Evolutionary conservation across 352 stramenopile genomes (phyloP).

Genomic region (Globisporangium megalacanthum): DNA sequence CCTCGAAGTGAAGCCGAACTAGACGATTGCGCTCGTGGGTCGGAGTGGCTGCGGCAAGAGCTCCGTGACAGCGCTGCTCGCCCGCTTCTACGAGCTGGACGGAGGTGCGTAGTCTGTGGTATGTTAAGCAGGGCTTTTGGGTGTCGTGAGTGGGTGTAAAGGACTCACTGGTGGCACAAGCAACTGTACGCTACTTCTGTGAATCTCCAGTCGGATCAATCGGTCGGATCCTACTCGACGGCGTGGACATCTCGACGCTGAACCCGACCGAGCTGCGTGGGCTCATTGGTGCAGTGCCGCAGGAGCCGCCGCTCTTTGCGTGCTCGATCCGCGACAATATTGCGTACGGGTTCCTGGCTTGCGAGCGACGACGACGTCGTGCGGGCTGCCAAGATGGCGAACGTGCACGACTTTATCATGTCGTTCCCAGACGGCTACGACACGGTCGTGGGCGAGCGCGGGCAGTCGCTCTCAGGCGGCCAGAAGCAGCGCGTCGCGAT

Average conservation of each 20-base stretch:
- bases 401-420: slow-evolving; percentile 61
- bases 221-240: slow-evolving; percentile 20
- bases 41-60: slow-evolving; percentile 56
- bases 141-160: too few relatives aligned
- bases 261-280: slow-evolving; percentile 60
- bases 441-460: slow-evolving; percentile 69
- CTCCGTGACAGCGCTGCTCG: slow-evolving; percentile 43
- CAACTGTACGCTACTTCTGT: too few relatives aligned
- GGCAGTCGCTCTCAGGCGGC: slow-evolving; percentile 62
- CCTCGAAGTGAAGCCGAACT: slow-evolving; percentile 29
- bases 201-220: too few relatives aligned
- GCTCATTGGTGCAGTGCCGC: slow-evolving; percentile 84
- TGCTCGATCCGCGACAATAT: slow-evolving; percentile 18
- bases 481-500: slow-evolving; percentile 79
- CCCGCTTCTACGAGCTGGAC: slow-evolving; percentile 55
- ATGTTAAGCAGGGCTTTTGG: too few relatives aligned
- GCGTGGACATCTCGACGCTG: slow-evolving; percentile 52
- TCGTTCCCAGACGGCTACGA: slow-evolving; percentile 74
- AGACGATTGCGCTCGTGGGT: slow-evolving; percentile 56
- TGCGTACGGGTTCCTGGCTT: slow-evolving; percentile 24
- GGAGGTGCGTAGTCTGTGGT: slow-evolving; percentile 35
- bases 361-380: slow-evolving; percentile 13
- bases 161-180: too few relatives aligned
- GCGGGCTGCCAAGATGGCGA: slow-evolving; percentile 27
- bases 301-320: slow-evolving; percentile 49